A percentile compares a stretch with the other conserved stretches of the same genome.
Conservation (phyloP, 106 monocot species). For the Alisma plantagoaquatica region DNA sequence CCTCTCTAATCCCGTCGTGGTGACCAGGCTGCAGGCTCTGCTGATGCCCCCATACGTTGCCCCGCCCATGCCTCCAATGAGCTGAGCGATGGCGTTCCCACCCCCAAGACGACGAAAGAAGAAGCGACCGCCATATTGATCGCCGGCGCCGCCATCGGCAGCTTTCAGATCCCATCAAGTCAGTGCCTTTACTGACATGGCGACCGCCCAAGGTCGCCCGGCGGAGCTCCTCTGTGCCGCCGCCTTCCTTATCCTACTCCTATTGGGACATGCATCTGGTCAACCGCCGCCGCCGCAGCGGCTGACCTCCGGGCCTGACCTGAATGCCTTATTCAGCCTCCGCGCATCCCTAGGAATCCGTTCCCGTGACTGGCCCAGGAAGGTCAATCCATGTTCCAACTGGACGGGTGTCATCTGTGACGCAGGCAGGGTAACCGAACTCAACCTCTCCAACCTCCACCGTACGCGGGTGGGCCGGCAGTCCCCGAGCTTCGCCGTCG, state of each 20-base stretch:
- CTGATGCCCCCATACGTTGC: too few species aligned
- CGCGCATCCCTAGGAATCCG: constrained; percentile 63
- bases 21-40: too few species aligned
- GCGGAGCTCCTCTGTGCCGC: neutral
- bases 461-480: constrained; percentile 59
- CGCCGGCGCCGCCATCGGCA: too few species aligned
- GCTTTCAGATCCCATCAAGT: too few species aligned
- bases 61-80: too few species aligned
- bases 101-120: too few species aligned
- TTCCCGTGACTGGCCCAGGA: constrained; percentile 69
- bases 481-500: constrained; percentile 51
- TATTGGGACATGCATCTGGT: neutral
- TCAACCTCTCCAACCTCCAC: constrained; percentile 41
- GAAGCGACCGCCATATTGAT: too few species aligned
- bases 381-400: constrained; percentile 42
- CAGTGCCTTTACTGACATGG: too few species aligned
- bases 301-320: constrained; percentile 35
- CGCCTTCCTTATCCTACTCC: neutral
- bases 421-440: constrained; percentile 33
- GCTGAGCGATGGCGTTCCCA: too few species aligned
- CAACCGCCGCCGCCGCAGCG: constrained; percentile 3
- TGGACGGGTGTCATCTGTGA: constrained; percentile 59
- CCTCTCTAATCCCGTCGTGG: too few species aligned
- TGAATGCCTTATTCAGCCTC: constrained; percentile 45
- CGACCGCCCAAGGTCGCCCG: too few species aligned